phyloP scores from a whole-genome alignment of 306 rosid species.

The Sesbania bispinosa region DNA sequence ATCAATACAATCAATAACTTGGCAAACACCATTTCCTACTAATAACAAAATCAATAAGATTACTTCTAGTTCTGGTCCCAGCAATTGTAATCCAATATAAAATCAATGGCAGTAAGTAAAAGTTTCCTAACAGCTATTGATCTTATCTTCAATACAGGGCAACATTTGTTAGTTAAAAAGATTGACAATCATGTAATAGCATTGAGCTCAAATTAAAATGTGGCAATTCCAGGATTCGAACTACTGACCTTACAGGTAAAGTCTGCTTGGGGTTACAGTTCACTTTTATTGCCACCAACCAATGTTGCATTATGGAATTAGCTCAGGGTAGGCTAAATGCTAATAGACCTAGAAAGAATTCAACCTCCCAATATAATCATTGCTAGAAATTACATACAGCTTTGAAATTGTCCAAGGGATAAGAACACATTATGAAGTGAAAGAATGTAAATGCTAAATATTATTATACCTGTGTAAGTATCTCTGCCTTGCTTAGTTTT shows the following conservation, averaged over 20 bases:
- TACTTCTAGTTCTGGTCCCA: neutral
- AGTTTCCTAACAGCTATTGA: neutral
- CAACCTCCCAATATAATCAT: neutral
- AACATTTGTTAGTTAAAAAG: neutral
- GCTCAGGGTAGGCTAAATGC: neutral
- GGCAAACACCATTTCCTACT: neutral
- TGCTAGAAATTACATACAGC: neutral
- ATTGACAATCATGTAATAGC: neutral
- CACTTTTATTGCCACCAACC: neutral
- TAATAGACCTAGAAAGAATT: neutral
- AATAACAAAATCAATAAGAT: neutral
- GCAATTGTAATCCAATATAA: neutral
- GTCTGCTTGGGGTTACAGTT: too few relatives aligned
- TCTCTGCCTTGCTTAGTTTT: slow-evolving; percentile 3
- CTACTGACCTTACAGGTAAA: too few relatives aligned
- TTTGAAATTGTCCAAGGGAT: neutral
- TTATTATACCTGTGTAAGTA: neutral
- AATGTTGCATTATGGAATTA: neutral
- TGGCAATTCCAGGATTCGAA: too few relatives aligned
- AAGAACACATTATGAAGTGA: neutral
- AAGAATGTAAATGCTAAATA: neutral
- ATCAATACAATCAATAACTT: neutral
- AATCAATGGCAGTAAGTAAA: neutral
- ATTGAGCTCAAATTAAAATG: neutral
- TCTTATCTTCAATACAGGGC: neutral